Conservation (phyloP, 768 basidiomycete species). For the Sporobolomyces phaffii region DNA sequence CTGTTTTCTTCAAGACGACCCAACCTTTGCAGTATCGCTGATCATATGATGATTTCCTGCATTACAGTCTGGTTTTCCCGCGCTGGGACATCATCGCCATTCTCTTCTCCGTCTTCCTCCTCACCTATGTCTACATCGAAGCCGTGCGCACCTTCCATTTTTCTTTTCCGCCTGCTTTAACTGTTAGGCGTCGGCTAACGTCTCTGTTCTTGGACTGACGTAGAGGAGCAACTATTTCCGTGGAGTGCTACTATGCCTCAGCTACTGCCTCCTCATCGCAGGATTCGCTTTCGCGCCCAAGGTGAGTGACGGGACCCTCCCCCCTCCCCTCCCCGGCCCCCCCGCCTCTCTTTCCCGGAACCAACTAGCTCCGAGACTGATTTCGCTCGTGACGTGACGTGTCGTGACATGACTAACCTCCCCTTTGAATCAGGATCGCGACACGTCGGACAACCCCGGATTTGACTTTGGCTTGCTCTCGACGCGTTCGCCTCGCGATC, state of each 20-base stretch:
- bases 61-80: constrained; percentile 84
- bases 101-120: constrained; percentile 89
- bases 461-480: background rate
- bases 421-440: too few species aligned
- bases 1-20: background rate
- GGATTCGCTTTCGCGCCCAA: constrained; percentile 57
- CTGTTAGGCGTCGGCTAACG: too few species aligned
- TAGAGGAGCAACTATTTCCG: constrained; percentile 72
- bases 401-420: too few species aligned
- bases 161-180: too few species aligned
- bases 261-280: constrained; percentile 85
- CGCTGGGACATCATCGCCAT: constrained; percentile 95
- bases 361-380: too few species aligned
- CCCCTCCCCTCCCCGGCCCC: too few species aligned
- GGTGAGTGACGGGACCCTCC: too few species aligned
- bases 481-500: background rate
- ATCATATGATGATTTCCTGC: too few species aligned
- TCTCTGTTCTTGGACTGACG: too few species aligned
- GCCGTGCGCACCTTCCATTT: background rate
- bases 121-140: constrained; percentile 98
- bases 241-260: constrained; percentile 88
- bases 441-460: constrained; percentile 22
- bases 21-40: background rate
- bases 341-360: too few species aligned
- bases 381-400: too few species aligned